Percentiles rank a stretch among this genome's conserved stretches.
Evolutionary conservation across 164 flowering plant species (phyloP).

Genomic region (Warburgia ugandensis): DNA sequence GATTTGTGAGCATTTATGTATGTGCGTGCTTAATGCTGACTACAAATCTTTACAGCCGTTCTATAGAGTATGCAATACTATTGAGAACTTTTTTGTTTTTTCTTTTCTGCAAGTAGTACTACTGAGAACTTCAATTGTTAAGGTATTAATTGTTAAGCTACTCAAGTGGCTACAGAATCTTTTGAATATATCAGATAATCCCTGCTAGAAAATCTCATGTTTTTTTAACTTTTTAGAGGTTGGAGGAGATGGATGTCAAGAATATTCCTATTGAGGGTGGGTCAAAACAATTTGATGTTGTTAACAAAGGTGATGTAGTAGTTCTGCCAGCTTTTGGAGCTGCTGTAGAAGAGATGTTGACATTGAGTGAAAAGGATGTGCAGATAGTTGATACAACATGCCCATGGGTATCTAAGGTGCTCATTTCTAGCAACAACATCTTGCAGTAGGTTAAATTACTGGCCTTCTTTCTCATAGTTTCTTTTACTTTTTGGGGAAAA

Average conservation of each 20-base stretch:
- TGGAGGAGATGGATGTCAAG: slow-evolving; percentile 85
- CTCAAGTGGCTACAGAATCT: too few species aligned
- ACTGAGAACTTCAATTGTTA: too few species aligned
- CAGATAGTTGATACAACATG: slow-evolving; percentile 99
- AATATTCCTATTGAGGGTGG: slow-evolving; percentile 67
- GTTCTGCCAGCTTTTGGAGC: slow-evolving; percentile 98
- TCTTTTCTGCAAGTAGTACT: too few species aligned
- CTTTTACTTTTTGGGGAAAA: slow-evolving; percentile 13
- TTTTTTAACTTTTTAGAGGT: slow-evolving; percentile 33
- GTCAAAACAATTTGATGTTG: slow-evolving; percentile 73
- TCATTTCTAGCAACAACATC: slow-evolving; percentile 2
- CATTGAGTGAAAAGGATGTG: slow-evolving; percentile 64
- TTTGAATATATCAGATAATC: too few species aligned
- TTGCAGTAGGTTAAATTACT: background rate
- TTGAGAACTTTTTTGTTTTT: too few species aligned
- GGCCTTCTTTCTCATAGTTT: background rate
- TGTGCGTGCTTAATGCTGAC: too few species aligned
- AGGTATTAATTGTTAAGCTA: too few species aligned
- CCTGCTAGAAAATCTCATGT: background rate
- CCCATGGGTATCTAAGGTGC: slow-evolving; percentile 98
- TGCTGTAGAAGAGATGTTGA: slow-evolving; percentile 85
- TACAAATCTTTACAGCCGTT: too few species aligned
- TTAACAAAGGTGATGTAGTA: slow-evolving; percentile 84
- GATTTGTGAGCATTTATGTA: too few species aligned
- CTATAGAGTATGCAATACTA: too few species aligned